Evolutionary conservation across 1,139 yeast genomes (phyloP).

Genomic region (Kodamaea arcana): DNA sequence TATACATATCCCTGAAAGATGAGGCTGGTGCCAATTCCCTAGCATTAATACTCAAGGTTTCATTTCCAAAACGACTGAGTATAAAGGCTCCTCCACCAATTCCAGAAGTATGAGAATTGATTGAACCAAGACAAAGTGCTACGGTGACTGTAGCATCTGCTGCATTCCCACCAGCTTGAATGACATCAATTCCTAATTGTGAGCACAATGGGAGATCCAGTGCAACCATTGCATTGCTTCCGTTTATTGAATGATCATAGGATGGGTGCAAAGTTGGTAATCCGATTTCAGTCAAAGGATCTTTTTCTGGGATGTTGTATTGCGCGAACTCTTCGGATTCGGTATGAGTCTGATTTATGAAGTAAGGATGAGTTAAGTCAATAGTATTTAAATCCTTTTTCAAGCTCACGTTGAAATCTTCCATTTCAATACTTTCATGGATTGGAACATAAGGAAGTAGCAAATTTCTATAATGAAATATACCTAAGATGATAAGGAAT

Average conservation of each 20-base stretch:
- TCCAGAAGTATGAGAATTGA: constrained; percentile 82
- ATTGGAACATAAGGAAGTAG: neutral
- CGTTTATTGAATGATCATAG: constrained; percentile 23
- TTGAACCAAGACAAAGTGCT: constrained; percentile 81
- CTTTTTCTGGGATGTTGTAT: too few species aligned
- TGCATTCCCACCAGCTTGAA: constrained; percentile 66
- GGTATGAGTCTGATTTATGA: neutral
- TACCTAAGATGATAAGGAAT: too few species aligned
- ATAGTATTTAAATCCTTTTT: too few species aligned
- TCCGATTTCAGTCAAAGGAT: constrained; percentile 30
- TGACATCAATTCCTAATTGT: constrained; percentile 57
- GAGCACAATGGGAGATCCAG: constrained; percentile 75
- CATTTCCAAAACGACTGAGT: constrained; percentile 45
- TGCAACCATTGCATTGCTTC: constrained; percentile 63
- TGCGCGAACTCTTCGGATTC: neutral
- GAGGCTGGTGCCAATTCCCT: constrained; percentile 78
- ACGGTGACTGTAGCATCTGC: constrained; percentile 93
- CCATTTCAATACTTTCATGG: neutral
- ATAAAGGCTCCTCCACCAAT: constrained; percentile 91
- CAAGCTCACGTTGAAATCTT: too few species aligned
- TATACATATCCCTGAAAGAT: constrained; percentile 66
- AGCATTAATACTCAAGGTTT: constrained; percentile 70
- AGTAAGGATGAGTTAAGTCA: constrained; percentile 2
- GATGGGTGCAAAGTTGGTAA: constrained; percentile 35
- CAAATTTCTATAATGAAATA: neutral